Evolutionary conservation across 139 green algal genomes (phyloP).

Genomic region (Closterium sp.): DNA sequence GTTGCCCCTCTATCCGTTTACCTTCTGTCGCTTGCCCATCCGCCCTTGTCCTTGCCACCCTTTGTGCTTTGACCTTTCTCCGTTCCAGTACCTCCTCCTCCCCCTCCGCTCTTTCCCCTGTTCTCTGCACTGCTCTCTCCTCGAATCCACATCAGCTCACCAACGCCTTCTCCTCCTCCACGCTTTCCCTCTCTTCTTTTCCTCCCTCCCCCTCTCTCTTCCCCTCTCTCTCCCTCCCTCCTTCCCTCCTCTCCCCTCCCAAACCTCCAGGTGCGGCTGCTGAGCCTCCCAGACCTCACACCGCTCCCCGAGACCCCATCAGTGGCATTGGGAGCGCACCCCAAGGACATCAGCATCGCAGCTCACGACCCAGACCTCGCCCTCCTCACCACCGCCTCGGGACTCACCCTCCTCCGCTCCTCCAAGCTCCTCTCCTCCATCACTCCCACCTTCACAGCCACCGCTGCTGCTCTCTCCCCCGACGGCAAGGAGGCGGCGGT

Average conservation of each 20-base stretch:
- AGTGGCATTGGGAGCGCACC: conserved; percentile 4
- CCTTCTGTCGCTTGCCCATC: too few species aligned
- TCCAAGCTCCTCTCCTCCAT: conserved; percentile 10
- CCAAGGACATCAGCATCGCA: conserved; percentile 27
- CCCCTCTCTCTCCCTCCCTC: not conserved
- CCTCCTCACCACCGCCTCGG: conserved; percentile 16
- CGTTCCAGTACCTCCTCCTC: not conserved
- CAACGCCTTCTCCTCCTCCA: not conserved
- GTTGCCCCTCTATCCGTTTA: too few species aligned
- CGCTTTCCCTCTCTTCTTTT: too few species aligned
- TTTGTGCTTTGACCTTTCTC: not conserved
- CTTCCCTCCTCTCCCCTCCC: not conserved
- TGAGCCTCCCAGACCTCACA: not conserved
- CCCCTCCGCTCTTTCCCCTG: not conserved
- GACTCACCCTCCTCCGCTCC: conserved; percentile 13
- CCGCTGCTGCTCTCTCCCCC: conserved; percentile 36
- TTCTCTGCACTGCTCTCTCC: not conserved
- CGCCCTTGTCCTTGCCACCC: not conserved
- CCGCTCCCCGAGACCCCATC: not conserved
- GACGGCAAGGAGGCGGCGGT: conserved; percentile 47
- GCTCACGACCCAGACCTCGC: conserved; percentile 5
- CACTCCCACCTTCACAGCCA: conserved; percentile 22
- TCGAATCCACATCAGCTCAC: not conserved
- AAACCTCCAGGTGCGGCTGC: not conserved
- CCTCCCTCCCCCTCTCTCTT: too few species aligned